Evolutionary conservation across 352 stramenopile species (phyloP).

Genomic region (Phytophthora agathidicida): DNA sequence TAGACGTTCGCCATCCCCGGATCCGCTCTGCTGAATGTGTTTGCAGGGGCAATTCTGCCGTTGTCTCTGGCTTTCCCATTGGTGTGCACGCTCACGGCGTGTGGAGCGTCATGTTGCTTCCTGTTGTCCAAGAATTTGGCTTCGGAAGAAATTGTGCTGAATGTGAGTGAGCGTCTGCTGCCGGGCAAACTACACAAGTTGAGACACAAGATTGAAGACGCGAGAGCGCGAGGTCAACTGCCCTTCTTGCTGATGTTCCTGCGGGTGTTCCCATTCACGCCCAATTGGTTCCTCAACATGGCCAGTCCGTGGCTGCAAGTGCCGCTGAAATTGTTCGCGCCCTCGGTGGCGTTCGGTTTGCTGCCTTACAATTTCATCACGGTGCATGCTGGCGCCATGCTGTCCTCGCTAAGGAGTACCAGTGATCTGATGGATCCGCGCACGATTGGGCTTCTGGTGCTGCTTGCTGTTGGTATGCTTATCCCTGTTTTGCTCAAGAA

Average conservation of each 20-base stretch:
- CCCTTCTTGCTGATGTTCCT: conserved; percentile 76
- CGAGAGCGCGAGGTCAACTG: conserved; percentile 49
- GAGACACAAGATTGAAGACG: conserved; percentile 59
- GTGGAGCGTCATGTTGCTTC: conserved; percentile 76
- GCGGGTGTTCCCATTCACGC: conserved; percentile 82
- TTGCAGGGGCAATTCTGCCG: conserved; percentile 70
- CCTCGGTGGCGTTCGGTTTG: conserved; percentile 67
- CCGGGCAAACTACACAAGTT: conserved; percentile 63
- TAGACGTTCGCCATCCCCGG: conserved; percentile 88
- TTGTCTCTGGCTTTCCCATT: conserved; percentile 72
- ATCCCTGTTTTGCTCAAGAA: conserved; percentile 70
- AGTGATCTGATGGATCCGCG: conserved; percentile 67
- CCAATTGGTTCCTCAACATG: conserved; percentile 89
- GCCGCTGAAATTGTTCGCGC: conserved; percentile 67
- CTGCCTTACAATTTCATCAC: conserved; percentile 88
- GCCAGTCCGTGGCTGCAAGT: conserved; percentile 81
- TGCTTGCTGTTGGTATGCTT: conserved; percentile 71
- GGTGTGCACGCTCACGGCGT: conserved; percentile 65
- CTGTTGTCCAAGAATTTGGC: conserved; percentile 69
- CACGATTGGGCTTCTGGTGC: conserved; percentile 61
- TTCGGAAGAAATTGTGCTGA: conserved; percentile 63
- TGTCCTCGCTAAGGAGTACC: conserved; percentile 70
- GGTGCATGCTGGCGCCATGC: conserved; percentile 75
- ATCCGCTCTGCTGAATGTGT: conserved; percentile 77
- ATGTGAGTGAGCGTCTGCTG: conserved; percentile 62